These are phyloP conservation scores for Elsinoe arachidis DNA, from an alignment of 2,329 filamentous ascomycete species.

Conservation along the genomic window DNA sequence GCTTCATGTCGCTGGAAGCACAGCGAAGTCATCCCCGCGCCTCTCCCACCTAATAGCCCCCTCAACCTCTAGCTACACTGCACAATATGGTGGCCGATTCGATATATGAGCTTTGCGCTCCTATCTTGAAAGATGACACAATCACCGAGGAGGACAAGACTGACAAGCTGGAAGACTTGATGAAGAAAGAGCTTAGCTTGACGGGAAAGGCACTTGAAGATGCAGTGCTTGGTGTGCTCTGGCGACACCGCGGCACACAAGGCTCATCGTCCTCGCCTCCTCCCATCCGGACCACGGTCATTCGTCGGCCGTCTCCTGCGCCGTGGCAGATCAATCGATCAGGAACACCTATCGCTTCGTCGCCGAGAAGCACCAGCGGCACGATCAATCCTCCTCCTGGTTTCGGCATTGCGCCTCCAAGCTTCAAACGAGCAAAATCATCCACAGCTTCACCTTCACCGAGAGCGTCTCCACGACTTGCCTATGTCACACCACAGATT, in stretches of 20 bases:
- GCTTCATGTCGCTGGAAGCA: constrained; percentile 11
- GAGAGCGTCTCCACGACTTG: constrained; percentile 81
- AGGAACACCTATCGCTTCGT: constrained; percentile 72
- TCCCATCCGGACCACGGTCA: constrained; percentile 76
- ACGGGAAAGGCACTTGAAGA: constrained; percentile 75
- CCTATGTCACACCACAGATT: constrained; percentile 79
- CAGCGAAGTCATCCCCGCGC: background rate
- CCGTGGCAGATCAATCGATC: constrained; percentile 75
- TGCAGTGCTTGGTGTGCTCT: constrained; percentile 80
- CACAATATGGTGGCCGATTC: constrained; percentile 80
- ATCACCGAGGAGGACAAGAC: constrained; percentile 94
- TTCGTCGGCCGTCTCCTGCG: constrained; percentile 83
- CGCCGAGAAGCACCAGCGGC: constrained; percentile 65
- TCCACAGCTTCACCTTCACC: constrained; percentile 80
- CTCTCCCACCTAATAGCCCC: background rate
- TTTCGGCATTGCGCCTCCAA: constrained; percentile 62
- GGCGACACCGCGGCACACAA: constrained; percentile 62
- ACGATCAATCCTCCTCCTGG: constrained; percentile 79
- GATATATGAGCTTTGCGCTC: constrained; percentile 83
- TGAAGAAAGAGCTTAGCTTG: constrained; percentile 62
- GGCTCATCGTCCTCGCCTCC: constrained; percentile 61
- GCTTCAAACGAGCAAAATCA: constrained; percentile 68
- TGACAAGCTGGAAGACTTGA: constrained; percentile 77
- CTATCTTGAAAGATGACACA: constrained; percentile 70
- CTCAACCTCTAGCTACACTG: background rate